Evolutionary conservation across 1,284 basidiomycete genomes (phyloP).

Genomic region (Porodaedalea pini): DNA sequence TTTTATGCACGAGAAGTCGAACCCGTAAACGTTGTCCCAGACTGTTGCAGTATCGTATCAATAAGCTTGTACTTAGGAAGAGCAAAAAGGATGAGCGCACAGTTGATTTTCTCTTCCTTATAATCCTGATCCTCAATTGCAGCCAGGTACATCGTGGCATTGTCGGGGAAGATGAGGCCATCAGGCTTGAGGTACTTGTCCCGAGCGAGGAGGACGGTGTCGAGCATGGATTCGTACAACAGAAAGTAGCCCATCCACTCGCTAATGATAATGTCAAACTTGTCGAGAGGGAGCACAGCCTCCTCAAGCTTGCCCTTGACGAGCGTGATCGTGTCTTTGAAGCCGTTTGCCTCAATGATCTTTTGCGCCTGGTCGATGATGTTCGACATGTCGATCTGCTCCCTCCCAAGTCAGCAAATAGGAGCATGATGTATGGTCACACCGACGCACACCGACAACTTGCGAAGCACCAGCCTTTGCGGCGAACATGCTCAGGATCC

Average conservation of each 20-base stretch:
- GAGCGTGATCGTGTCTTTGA: constrained; percentile 90
- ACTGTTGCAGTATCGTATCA: constrained; percentile 47
- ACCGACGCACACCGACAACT: constrained; percentile 79
- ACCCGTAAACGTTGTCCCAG: constrained; percentile 99
- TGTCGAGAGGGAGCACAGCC: constrained; percentile 74
- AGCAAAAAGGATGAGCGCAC: constrained; percentile 46
- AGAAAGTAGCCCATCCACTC: constrained; percentile 99
- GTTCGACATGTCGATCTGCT: constrained; percentile 99
- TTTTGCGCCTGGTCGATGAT: constrained; percentile 99
- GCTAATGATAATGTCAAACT: constrained; percentile 99
- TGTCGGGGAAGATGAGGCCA: constrained; percentile 96
- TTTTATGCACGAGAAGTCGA: constrained; percentile 99
- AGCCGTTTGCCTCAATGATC: constrained; percentile 95
- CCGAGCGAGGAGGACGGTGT: constrained; percentile 93
- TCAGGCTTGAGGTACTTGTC: constrained; percentile 94
- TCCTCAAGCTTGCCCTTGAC: constrained; percentile 99
- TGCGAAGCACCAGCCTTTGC: constrained; percentile 96
- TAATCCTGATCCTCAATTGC: constrained; percentile 99
- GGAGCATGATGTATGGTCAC: constrained; percentile 1
- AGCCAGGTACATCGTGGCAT: constrained; percentile 88
- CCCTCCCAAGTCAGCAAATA: constrained; percentile 1
- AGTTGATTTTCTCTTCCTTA: constrained; percentile 99
- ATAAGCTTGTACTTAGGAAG: neutral
- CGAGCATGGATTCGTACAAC: constrained; percentile 99
- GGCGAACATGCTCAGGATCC: constrained; percentile 99